These are phyloP conservation scores for Fusarium bulbicola DNA, from an alignment of 2,329 filamentous ascomycete genomes.

Conservation along the genomic window DNA sequence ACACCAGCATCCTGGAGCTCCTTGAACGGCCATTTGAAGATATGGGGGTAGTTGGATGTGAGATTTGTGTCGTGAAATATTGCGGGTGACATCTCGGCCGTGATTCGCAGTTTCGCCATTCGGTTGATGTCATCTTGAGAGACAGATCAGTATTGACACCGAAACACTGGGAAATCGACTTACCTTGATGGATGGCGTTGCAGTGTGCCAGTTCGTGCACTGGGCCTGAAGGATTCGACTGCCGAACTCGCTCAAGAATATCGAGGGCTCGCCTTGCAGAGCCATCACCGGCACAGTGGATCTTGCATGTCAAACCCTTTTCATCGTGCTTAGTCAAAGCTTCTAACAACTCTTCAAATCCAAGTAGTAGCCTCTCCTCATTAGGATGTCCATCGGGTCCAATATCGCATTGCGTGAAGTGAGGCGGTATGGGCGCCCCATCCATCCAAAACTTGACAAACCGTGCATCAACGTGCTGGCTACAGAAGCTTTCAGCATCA, in stretches of 20 bases:
- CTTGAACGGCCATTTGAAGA: neutral
- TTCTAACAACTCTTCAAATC: neutral
- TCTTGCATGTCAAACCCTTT: neutral
- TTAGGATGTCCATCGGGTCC: neutral
- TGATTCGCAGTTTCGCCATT: neutral
- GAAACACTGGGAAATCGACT: accelerated
- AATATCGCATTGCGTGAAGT: neutral
- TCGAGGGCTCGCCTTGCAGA: neutral
- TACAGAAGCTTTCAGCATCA: neutral
- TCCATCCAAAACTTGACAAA: neutral
- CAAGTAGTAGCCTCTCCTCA: neutral
- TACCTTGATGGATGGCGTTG: neutral
- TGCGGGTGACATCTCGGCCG: neutral
- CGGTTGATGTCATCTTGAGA: neutral
- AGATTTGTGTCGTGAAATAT: neutral
- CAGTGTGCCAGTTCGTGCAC: neutral
- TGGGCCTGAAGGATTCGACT: neutral
- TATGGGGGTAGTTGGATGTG: neutral
- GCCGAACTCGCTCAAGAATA: neutral
- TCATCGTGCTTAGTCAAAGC: neutral
- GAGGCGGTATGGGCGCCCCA: neutral
- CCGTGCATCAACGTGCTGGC: neutral
- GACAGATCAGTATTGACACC: neutral
- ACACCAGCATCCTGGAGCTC: neutral
- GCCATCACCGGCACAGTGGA: neutral